phyloP scores from a whole-genome alignment of 768 basidiomycete genomes.

The Suillus discolor region DNA sequence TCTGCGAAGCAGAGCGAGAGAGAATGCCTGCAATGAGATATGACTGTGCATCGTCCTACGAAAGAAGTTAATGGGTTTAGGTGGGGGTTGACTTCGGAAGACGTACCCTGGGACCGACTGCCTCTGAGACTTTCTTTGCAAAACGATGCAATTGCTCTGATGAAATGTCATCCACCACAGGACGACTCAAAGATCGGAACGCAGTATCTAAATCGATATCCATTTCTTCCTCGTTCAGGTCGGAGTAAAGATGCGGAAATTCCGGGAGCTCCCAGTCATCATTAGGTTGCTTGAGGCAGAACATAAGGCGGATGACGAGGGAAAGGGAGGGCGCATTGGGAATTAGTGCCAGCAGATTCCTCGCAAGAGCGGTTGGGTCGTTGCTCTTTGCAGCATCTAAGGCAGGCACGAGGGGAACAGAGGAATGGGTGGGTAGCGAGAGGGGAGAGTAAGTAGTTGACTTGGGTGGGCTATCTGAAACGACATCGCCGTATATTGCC shows the following conservation, averaged over 20 bases:
- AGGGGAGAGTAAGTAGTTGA: conserved; percentile 45
- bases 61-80: conserved; percentile 11
- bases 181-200: conserved; percentile 53
- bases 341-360: conserved; percentile 60
- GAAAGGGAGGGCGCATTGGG: conserved; percentile 64
- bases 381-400: conserved; percentile 62
- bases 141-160: conserved; percentile 55
- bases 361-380: conserved; percentile 66
- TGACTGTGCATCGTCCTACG: conserved; percentile 56
- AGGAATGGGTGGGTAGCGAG: conserved; percentile 36
- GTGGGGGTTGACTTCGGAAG: background rate
- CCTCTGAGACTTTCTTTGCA: conserved; percentile 54
- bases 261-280: conserved; percentile 81
- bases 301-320: conserved; percentile 71
- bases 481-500: conserved; percentile 59
- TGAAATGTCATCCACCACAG: conserved; percentile 59
- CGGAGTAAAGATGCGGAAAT: conserved; percentile 71
- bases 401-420: conserved; percentile 44
- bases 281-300: conserved; percentile 74
- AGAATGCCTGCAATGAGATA: conserved; percentile 65
- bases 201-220: conserved; percentile 63
- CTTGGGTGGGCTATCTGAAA: conserved; percentile 44
- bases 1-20: conserved; percentile 66
- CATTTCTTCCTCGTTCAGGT: conserved; percentile 52
- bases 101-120: conserved; percentile 58